Percentiles rank a stretch among this genome's conserved stretches.
Conservation (phyloP, 1,284 basidiomycete species). For the Ceratobasidium theobromae region DNA sequence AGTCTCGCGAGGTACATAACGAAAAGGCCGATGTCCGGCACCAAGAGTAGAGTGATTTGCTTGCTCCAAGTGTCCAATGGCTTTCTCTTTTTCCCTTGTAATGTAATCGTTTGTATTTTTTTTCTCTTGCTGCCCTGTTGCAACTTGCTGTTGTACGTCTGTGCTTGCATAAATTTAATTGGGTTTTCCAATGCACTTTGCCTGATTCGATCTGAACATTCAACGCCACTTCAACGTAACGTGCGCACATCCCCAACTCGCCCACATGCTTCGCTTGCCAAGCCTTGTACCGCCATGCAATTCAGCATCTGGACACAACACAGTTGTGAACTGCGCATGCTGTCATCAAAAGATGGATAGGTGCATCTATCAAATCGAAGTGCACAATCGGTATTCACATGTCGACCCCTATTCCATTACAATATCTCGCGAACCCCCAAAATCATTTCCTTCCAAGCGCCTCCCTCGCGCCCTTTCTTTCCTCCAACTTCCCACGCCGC, state of each 20-base stretch:
- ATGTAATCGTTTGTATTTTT: background rate
- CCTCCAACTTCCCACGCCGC: no score
- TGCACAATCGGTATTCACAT: background rate
- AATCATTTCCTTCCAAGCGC: background rate
- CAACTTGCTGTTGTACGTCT: no score
- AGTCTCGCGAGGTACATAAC: slow-evolving; percentile 28
- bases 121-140: no score
- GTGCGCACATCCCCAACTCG: no score
- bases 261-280: no score
- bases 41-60: slow-evolving; percentile 10
- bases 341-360: background rate
- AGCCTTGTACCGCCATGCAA: background rate
- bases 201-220: background rate
- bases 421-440: no score
- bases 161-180: no score
- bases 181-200: background rate
- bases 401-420: background rate
- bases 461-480: no score
- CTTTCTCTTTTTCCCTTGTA: background rate
- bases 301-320: background rate
- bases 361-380: background rate
- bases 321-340: no score
- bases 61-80: background rate
- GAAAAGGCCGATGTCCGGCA: slow-evolving; percentile 30
- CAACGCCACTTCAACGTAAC: no score